Conservation (phyloP, 2,329 filamentous ascomycete species). For the Xylariaceae sp. region DNA sequence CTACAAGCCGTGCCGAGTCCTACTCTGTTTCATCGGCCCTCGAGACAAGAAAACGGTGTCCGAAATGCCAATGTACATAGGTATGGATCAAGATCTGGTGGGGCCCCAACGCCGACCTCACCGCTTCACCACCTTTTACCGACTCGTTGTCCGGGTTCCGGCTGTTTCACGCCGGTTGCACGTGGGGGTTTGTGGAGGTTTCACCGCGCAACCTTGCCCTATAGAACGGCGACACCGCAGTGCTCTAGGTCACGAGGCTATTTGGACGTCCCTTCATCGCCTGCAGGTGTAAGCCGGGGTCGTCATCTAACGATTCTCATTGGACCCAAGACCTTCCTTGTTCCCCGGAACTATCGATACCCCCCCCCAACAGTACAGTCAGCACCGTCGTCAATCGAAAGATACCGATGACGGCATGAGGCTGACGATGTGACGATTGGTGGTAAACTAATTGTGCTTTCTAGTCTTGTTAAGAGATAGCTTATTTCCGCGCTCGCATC, state of each 20-base stretch:
- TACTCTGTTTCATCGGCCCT: not conserved
- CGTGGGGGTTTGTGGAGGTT: slow-evolving; percentile 30
- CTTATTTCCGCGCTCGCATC: too few species aligned
- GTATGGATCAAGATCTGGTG: not conserved
- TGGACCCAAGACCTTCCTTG: not conserved
- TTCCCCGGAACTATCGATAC: not conserved
- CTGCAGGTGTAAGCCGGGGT: slow-evolving; percentile 20
- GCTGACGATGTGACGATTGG: not conserved
- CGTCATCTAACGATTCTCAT: not conserved
- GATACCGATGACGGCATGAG: not conserved
- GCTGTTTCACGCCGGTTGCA: slow-evolving; percentile 31
- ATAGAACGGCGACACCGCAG: slow-evolving; percentile 13
- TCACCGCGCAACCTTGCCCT: slow-evolving; percentile 9
- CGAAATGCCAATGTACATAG: not conserved
- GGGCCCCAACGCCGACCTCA: slow-evolving; percentile 22
- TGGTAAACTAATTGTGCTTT: not conserved
- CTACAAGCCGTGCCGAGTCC: slow-evolving; percentile 4
- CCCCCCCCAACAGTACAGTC: not conserved
- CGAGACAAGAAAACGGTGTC: slow-evolving; percentile 4
- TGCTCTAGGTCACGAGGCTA: slow-evolving; percentile 32
- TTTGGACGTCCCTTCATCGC: slow-evolving; percentile 30
- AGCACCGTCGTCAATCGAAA: not conserved
- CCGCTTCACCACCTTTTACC: slow-evolving; percentile 29
- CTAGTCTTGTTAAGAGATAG: too few species aligned
- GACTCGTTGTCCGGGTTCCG: slow-evolving; percentile 29